Percentiles rank a stretch among this genome's conserved stretches.
Conservation (phyloP, 805 yeast species). For the Metschnikowia lochheadii region DNA sequence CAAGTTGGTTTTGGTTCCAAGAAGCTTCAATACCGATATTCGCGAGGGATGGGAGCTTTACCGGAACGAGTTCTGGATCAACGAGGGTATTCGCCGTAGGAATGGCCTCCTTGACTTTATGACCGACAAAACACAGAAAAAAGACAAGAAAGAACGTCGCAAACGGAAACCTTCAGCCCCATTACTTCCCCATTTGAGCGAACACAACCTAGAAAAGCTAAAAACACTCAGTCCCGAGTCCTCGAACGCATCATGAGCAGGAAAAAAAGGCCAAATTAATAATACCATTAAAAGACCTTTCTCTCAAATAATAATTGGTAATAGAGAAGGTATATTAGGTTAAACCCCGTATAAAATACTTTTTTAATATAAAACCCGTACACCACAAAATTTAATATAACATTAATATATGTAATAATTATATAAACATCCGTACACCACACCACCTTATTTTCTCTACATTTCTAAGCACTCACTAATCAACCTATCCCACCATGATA, state of each 20-base stretch:
- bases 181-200: slow-evolving; percentile 8
- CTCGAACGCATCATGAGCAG: slow-evolving; percentile 23
- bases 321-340: no score
- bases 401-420: no score
- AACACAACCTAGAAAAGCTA: slow-evolving; percentile 7
- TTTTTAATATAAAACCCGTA: neutral
- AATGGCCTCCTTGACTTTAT: slow-evolving; percentile 31
- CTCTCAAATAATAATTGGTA: neutral
- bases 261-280: neutral
- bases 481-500: slow-evolving; percentile 23
- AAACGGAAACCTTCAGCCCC: slow-evolving; percentile 14
- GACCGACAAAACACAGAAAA: slow-evolving; percentile 17
- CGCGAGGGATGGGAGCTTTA: slow-evolving; percentile 95
- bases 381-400: neutral
- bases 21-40: slow-evolving; percentile 75
- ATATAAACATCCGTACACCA: slow-evolving; percentile 39
- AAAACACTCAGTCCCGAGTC: neutral
- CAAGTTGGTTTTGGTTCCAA: slow-evolving; percentile 73
- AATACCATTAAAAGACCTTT: neutral
- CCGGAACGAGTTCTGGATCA: slow-evolving; percentile 88
- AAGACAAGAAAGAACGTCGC: slow-evolving; percentile 39
- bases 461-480: neutral
- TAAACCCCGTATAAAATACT: neutral
- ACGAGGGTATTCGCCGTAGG: slow-evolving; percentile 67
- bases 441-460: slow-evolving; percentile 19